Evolutionary conservation across 148 eudicot species (phyloP), one percentile per base, ranked within the genome.

Genomic region (Selenicereus undatus): DNA sequence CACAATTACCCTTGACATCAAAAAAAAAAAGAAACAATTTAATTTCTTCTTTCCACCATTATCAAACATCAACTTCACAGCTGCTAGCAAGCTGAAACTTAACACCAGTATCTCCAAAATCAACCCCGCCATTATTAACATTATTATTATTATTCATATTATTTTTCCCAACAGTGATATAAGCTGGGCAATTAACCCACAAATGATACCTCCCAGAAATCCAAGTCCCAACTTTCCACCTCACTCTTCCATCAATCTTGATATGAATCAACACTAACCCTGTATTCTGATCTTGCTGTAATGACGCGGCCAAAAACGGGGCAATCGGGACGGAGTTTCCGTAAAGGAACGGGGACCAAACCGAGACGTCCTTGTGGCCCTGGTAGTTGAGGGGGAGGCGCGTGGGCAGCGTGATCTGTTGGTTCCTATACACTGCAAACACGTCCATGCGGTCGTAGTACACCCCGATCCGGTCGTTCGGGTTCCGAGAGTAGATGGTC

Each of bases 391-490:
- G 39, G 0, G 90, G 90, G 3, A 86, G 76, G 5, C 81, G 80
- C 2, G 90, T 86, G 0, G 89, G 89, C 22, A 86, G 84, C 4
- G 89, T 84, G 79, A 88, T 84, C 74, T 88, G 90, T 36, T 88
- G 90, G 75, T 85, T 83, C 2, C 80, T 81, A 62, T 84, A 88
- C 0, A 85, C 75, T 3, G 84, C 90, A 64, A 78, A 84, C 24
- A 84, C 90, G 75, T 88, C 89, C 11, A 86, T 83, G 7, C 76
- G 79, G 6, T 88, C 90, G 81, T 88, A 88, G 85, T 86, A 86
- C 36, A 86, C 80, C 0, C 90, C 89, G 77, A 88, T 83, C 0
- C 86, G 84, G 22, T 81, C 80, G 79, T 86, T 88, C 24, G 89
- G 90, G 83, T 88, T 88, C 26, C 87, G 86, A 0, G 90, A 76